A percentile compares a stretch with the other conserved stretches of the same genome.
phyloP scores from a whole-genome alignment of 2,329 filamentous ascomycete genomes.

The Clonostachys chloroleuca region DNA sequence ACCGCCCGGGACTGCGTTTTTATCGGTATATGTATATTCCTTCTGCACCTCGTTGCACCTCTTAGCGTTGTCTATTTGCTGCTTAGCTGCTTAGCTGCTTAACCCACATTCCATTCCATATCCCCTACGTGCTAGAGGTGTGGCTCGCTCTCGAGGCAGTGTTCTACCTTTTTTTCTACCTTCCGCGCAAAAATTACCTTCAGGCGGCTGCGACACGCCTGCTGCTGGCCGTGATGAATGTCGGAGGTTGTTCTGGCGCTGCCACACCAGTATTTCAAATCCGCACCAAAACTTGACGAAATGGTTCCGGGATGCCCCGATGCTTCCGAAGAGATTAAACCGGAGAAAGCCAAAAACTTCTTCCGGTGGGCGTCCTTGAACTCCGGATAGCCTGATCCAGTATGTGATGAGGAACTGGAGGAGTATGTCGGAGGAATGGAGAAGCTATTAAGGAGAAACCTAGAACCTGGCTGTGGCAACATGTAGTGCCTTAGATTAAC shows the following conservation, averaged over 20 bases:
- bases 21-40: conserved; percentile 41
- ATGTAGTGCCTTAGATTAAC: conserved; percentile 51
- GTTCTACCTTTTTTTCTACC: conserved; percentile 49
- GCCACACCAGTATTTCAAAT: conserved; percentile 46
- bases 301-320: conserved; percentile 53
- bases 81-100: conserved; percentile 10
- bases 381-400: conserved; percentile 30
- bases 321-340: conserved; percentile 47
- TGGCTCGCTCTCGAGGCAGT: conserved; percentile 44
- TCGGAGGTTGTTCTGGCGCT: conserved; percentile 41
- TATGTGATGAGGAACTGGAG: conserved; percentile 49
- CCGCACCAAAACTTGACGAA: conserved; percentile 44
- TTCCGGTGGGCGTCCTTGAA: conserved; percentile 57
- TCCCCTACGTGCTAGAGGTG: conserved; percentile 26
- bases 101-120: conserved; percentile 13
- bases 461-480: conserved; percentile 45
- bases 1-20: conserved; percentile 16
- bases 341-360: conserved; percentile 59
- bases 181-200: conserved; percentile 44
- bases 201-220: conserved; percentile 48
- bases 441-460: conserved; percentile 38
- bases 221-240: conserved; percentile 35
- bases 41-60: conserved; percentile 42
- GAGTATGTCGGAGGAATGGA: conserved; percentile 48
- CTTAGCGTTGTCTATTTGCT: conserved; percentile 40